Evolutionary conservation across 2,329 filamentous ascomycete species (phyloP), one percentile per base, ranked within the genome.

Genomic region (Talaromyces rugulosus): DNA sequence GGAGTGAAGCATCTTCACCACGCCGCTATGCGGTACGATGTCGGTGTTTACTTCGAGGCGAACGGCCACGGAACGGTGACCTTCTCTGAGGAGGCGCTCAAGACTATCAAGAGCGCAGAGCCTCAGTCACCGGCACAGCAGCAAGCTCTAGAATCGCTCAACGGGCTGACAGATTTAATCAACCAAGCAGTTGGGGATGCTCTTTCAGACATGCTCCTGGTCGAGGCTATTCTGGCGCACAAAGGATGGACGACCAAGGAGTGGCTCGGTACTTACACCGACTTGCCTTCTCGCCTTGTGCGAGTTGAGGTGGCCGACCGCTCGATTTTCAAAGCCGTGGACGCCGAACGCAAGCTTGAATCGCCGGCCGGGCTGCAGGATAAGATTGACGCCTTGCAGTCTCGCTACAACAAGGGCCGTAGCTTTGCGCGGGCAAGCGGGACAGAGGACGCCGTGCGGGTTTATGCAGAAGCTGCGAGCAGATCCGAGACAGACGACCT

Each of bases 151-250:
- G 90, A 96, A 60, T 92, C 89, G 8, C 87, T 99, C 0, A 84
- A 86, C 59, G 93, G 92, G 11, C 84, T 96, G 59, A 89, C 89
- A 57, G 91, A 97, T 69, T 85, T 99, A 66, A 96, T 99, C 82
- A 99, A 99, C 83, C 95, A 99, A 81, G 95, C 95, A 0, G 94
- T 98, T 54, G 95, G 95, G 59, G 95, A 99, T 74, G 95, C 95
- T 54, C 85, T 99, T 62, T 96, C 92, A 0, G 95, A 99, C 78
- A 90, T 97, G 85, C 86, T 99, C 53, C 87, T 99, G 71, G 93
- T 98, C 44, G 95, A 99, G 78, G 91, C 94, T 36, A 95, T 98
- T 67, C 88, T 99, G 47, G 93, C 95, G 6, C 92, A 98, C 84
- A 98, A 97, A 81, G 85, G 83, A 67, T 99, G 93, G 93, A 87